A percentile compares a stretch with the other conserved stretches of the same genome.
Evolutionary conservation across 1,284 basidiomycete genomes (phyloP).

Genomic region (Sporisorium graminicola): DNA sequence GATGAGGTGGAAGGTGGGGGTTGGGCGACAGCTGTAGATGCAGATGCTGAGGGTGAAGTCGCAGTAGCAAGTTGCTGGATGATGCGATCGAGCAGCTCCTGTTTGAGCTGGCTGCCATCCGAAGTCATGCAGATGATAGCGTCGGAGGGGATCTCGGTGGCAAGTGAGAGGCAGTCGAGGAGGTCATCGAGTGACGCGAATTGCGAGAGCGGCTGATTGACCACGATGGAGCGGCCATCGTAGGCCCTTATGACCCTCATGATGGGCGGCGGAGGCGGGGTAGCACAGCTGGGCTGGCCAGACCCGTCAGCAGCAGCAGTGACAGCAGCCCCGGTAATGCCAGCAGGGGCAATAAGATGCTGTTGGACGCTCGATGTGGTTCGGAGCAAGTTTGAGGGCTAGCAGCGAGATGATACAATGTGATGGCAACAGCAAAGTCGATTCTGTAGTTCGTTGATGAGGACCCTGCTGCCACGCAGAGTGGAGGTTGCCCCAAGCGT

Average conservation of each 20-base stretch:
- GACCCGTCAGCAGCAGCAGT: neutral
- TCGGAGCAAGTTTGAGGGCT: neutral
- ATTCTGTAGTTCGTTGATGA: neutral
- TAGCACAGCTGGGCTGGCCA: neutral
- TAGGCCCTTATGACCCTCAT: slow-evolving; percentile 65
- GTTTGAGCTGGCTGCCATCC: slow-evolving; percentile 62
- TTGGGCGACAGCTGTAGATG: slow-evolving; percentile 12
- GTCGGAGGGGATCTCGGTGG: slow-evolving; percentile 64
- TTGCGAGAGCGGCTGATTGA: slow-evolving; percentile 61
- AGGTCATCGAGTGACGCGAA: slow-evolving; percentile 64
- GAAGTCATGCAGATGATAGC: slow-evolving; percentile 67
- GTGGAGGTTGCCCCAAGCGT: neutral
- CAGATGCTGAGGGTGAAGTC: slow-evolving; percentile 15
- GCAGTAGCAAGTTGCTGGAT: slow-evolving; percentile 22
- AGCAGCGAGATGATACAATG: neutral
- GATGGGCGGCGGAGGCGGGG: neutral
- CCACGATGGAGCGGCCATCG: slow-evolving; percentile 61
- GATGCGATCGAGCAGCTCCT: slow-evolving; percentile 56
- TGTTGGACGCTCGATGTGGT: neutral
- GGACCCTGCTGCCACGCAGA: neutral
- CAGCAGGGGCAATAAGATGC: slow-evolving; percentile 3
- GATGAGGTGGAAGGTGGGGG: slow-evolving; percentile 15
- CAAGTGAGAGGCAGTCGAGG: slow-evolving; percentile 64
- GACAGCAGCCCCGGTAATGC: neutral
- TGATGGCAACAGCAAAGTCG: neutral